Conservation (phyloP, 2,329 filamentous ascomycete species). For the Ophiostoma ips region DNA sequence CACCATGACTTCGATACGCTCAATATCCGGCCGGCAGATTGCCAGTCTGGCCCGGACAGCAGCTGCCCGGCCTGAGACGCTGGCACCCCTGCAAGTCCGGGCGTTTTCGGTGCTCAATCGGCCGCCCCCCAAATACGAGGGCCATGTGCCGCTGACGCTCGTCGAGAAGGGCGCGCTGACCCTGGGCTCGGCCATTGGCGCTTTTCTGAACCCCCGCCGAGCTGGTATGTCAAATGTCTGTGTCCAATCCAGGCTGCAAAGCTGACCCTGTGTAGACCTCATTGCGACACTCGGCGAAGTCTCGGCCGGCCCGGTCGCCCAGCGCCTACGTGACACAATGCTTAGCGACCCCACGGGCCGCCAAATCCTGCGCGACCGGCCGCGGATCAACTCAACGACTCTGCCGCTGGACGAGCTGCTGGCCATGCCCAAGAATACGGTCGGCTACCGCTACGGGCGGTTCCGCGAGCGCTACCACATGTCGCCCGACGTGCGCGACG, state of each 20-base stretch:
- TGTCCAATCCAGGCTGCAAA: neutral
- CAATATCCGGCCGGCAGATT: neutral
- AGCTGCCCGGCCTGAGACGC: neutral
- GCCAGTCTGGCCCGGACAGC: neutral
- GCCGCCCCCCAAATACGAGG: constrained; percentile 74
- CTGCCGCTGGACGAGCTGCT: constrained; percentile 56
- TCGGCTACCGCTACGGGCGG: constrained; percentile 68
- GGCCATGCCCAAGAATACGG: constrained; percentile 52
- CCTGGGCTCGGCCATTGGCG: constrained; percentile 47
- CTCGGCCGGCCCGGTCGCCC: constrained; percentile 86
- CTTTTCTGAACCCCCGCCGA: constrained; percentile 62
- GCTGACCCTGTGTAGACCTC: constrained; percentile 47
- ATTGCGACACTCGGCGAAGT: constrained; percentile 91
- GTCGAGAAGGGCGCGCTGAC: constrained; percentile 63
- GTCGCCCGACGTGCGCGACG: constrained; percentile 71
- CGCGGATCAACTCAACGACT: constrained; percentile 69
- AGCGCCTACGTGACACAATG: constrained; percentile 85
- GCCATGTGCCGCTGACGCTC: constrained; percentile 76
- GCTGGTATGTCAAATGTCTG: constrained; percentile 40
- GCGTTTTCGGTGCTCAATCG: constrained; percentile 72
- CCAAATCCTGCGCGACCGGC: constrained; percentile 78
- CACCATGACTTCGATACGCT: constrained; percentile 8
- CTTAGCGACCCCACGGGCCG: constrained; percentile 70
- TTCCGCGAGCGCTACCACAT: constrained; percentile 96
- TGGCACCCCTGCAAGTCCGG: neutral